phyloP scores from a whole-genome alignment of 805 yeast species.

The Yarrowia yakushimensis region DNA sequence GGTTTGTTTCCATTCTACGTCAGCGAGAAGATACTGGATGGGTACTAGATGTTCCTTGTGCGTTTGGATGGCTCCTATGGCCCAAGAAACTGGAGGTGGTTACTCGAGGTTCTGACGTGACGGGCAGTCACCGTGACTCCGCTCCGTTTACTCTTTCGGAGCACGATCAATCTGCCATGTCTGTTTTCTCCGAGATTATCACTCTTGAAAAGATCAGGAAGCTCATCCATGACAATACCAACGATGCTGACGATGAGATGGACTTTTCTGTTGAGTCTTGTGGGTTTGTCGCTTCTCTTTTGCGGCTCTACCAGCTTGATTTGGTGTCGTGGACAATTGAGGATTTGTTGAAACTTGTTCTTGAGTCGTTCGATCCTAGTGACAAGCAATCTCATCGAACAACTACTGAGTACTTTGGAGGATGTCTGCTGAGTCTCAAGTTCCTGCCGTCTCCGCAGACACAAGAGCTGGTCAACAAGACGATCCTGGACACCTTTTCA shows the following conservation, averaged over 20 bases:
- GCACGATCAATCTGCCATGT: background rate
- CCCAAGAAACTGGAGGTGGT: background rate
- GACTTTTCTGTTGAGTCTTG: constrained; percentile 13
- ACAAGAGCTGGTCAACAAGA: constrained; percentile 13
- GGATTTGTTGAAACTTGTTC: constrained; percentile 52
- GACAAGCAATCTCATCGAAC: constrained; percentile 78
- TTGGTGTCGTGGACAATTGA: constrained; percentile 45
- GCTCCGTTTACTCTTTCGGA: background rate
- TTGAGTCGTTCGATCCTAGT: constrained; percentile 52
- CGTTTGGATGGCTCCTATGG: background rate
- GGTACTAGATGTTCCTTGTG: background rate
- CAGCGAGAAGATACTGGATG: background rate
- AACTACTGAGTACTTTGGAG: constrained; percentile 65
- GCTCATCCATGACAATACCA: background rate
- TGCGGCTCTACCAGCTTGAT: constrained; percentile 48
- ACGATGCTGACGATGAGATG: constrained; percentile 1
- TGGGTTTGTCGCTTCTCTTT: constrained; percentile 47
- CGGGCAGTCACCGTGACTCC: background rate
- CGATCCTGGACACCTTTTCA: constrained; percentile 42
- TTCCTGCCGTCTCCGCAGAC: constrained; percentile 26
- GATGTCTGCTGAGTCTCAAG: constrained; percentile 47
- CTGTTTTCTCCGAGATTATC: background rate
- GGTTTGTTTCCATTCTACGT: background rate
- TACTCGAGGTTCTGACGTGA: too few species aligned
- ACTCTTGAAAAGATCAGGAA: background rate